Evolutionary conservation across 257 asterid species (phyloP), one percentile per base, ranked within the genome.

Genomic region (Solanum phureja): DNA sequence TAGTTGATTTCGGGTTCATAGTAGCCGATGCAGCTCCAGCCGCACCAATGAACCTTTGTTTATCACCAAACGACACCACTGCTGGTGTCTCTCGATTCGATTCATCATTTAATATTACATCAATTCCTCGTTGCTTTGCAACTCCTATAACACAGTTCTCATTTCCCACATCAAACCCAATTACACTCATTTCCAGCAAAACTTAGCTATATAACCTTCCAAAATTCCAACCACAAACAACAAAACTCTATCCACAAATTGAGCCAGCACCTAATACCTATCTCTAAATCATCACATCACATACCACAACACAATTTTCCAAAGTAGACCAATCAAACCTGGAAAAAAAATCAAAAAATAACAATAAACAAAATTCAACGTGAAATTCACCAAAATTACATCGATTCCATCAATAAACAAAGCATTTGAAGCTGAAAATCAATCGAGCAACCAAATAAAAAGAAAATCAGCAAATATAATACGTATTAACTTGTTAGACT

Each of bases 11-110:
- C 4, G 98, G 99, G 91, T 97, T 94, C 98, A 93, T 95, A 27
- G 96, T 92, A 40, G 99, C 95, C 9, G 98, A 95, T 83, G 99
- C 99, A 84, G 98, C 98, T 88, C 99, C 99, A 11, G 98, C 95
- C 40, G 93, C 86, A 46, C 99, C 99, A 21, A 95, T 85, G 89
- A 97, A 97, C 95, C 99, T 91, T 90, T 97, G 99, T 87, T 97
- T 97, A 72, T 94, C 98, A 33, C 99, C 99, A 87, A 97, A 95
- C 34, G 99, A 95, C 76, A 95, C 96, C 90, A 97, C 93, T 0
- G 99, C 88, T 1, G 98, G 98, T n/a, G 95, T 97, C 88, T 97
- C 99, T 3, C 99, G 94, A 21, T 94, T 92, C 1, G 99, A 97
- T 92, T 97, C 99, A 85, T 95, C 98, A 46, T 97, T 97, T 89